A percentile compares a stretch with the other conserved stretches of the same genome.
Evolutionary conservation across 2,329 filamentous ascomycete species (phyloP).

Genomic region (Xylaria sp.): DNA sequence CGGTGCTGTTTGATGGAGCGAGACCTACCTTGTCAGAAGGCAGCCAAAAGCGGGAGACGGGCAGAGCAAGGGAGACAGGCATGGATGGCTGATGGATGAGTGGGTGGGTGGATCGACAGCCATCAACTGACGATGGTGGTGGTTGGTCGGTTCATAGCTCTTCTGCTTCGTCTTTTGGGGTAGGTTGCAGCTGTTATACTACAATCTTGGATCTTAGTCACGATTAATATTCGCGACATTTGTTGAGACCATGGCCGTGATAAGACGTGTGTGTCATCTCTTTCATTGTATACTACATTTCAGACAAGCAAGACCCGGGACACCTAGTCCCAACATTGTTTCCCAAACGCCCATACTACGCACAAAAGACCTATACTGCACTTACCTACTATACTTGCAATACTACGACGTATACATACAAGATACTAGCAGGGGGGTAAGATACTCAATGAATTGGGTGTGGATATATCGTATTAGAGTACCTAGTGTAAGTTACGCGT

Average conservation of each 20-base stretch:
- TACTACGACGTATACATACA: too few relatives aligned
- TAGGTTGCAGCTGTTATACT: not conserved
- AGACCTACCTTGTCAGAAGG: conserved; percentile 6
- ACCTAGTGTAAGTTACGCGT: conserved; percentile 3
- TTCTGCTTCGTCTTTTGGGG: not conserved
- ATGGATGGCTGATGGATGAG: conserved; percentile 29
- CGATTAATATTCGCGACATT: not conserved
- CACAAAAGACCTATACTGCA: not conserved
- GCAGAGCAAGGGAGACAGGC: conserved; percentile 33
- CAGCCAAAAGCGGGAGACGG: conserved; percentile 23
- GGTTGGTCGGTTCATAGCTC: conserved; percentile 10
- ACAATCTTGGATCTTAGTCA: not conserved
- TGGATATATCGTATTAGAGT: not conserved
- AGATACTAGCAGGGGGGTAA: not conserved
- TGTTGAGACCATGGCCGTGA: not conserved
- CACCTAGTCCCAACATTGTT: not conserved
- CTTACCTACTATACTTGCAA: not conserved
- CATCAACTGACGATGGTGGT: conserved; percentile 34
- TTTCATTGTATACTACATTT: not conserved
- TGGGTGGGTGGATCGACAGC: conserved; percentile 45
- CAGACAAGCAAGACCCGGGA: not conserved
- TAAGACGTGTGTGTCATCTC: not conserved
- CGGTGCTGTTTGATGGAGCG: conserved; percentile 32
- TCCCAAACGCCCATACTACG: not conserved
- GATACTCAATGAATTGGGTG: not conserved